Conservation (phyloP, 139 green algal genomes). For the Coelastrella sp. region DNA sequence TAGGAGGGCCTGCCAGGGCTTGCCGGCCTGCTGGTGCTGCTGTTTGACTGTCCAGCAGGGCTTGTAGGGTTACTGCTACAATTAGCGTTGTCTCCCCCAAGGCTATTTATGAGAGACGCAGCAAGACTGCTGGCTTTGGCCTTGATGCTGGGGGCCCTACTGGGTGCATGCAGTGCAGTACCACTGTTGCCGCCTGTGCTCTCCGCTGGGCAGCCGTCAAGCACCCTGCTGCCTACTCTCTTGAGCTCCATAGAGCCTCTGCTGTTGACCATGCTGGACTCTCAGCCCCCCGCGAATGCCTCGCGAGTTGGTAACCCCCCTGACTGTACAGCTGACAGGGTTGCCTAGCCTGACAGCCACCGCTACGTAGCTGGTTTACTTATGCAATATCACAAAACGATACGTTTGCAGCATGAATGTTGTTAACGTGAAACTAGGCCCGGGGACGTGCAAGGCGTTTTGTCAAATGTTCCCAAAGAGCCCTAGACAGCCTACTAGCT, state of each 20-base stretch:
- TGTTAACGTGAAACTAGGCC: too few relatives aligned
- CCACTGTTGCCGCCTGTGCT: background rate
- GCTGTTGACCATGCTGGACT: background rate
- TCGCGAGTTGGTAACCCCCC: background rate
- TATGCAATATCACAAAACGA: too few relatives aligned
- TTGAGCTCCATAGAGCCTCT: background rate
- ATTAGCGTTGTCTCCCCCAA: background rate
- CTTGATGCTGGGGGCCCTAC: constrained; percentile 1
- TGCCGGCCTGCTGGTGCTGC: background rate
- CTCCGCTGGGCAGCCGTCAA: background rate
- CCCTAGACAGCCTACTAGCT: too few relatives aligned
- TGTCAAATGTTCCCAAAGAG: too few relatives aligned
- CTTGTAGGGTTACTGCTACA: background rate
- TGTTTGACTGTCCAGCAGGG: background rate
- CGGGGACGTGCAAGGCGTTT: too few relatives aligned
- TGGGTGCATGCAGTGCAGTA: background rate
- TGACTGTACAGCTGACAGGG: background rate
- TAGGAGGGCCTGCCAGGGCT: too few relatives aligned
- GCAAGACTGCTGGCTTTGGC: constrained; percentile 2
- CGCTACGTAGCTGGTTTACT: background rate
- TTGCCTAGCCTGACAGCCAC: background rate
- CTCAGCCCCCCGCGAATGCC: background rate
- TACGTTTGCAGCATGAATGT: too few relatives aligned
- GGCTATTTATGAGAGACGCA: background rate
- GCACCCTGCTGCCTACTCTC: background rate